A percentile compares a stretch with the other conserved stretches of the same genome.
Conservation (phyloP, 306 rosid genomes). For the Cucurbita argyrosperma region DNA sequence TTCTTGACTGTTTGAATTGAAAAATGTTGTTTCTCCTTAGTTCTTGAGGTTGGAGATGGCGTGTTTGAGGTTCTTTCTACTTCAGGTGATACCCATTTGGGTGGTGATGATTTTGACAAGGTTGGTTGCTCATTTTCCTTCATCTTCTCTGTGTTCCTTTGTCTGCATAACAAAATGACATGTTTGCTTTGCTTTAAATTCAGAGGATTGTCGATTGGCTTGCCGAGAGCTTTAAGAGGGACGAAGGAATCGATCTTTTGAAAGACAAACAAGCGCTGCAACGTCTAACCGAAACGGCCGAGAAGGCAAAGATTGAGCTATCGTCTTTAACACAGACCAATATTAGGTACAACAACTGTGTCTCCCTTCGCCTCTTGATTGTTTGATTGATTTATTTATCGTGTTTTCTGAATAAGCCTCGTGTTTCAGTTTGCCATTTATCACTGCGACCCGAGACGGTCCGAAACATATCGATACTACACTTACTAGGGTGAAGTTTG, state of each 20-base stretch:
- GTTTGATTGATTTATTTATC: neutral
- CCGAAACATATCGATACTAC: slow-evolving; percentile 93
- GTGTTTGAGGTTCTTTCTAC: slow-evolving; percentile 95
- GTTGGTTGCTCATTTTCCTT: slow-evolving; percentile 8
- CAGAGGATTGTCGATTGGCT: slow-evolving; percentile 91
- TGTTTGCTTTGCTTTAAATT: neutral
- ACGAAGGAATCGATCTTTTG: slow-evolving; percentile 79
- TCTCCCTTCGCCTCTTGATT: neutral
- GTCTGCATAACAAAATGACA: neutral
- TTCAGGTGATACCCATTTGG: slow-evolving; percentile 91
- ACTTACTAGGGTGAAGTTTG: slow-evolving; percentile 71
- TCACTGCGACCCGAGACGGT: slow-evolving; percentile 82
- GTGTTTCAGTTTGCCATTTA: slow-evolving; percentile 60
- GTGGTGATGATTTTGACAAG: slow-evolving; percentile 95
- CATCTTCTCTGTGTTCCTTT: neutral
- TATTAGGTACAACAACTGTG: slow-evolving; percentile 37
- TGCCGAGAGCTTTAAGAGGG: slow-evolving; percentile 51
- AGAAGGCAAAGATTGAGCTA: slow-evolving; percentile 95
- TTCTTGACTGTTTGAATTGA: neutral
- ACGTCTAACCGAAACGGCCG: slow-evolving; percentile 84
- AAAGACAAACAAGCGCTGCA: slow-evolving; percentile 63
- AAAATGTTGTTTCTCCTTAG: slow-evolving; percentile 7
- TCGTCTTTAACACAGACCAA: slow-evolving; percentile 83
- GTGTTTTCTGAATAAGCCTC: neutral
- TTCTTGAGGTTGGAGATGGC: slow-evolving; percentile 91